Evolutionary conservation across 345 rosid genomes (phyloP), one percentile per base, ranked within the genome.

Genomic region (Aurinia saxatilis): DNA sequence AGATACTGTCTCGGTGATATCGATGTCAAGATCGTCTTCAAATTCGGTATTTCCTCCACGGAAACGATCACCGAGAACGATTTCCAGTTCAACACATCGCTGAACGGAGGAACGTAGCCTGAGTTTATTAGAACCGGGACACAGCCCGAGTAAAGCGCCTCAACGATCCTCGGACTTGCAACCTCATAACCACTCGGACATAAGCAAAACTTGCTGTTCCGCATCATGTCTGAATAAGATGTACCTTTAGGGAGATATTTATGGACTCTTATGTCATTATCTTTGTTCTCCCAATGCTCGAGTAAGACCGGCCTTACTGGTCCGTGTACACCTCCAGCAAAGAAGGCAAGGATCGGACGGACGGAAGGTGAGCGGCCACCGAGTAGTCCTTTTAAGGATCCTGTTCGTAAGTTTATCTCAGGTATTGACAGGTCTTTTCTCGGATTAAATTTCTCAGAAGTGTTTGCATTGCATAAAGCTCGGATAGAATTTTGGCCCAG

Each of bases 121-220:
- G 80, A 84, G 1, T 92, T 88, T 15, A 92, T 84, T 63, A 92
- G 63, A 59, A 92, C 95, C 0, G 96, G 96, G 15, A 92, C 89
- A 2, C 98, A 92, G 0, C 98, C 93, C 0, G 85, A 76, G 81
- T 92, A 92, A 29, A 92, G 61, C 0, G 98, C 96, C 78, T 89
- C 95, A 0, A 89, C 96, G 2, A 87, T 73, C 58, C 98, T 72
- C 0, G 97, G 98, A 56, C 96, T 89, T 0, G 97, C 97, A 14
- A 92, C 98, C 71, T 92, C 97, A 23, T 92, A 89, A 2, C 98
- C 98, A 4, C 98, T 92, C 0, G 95, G 98, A 68, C 97, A 92
- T 6, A 92, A 63, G 74, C 98, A 92, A 65, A 74, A 91, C 79
- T 83, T 91, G 68, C 87, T 83, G 50, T 67, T 81, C 18, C 83